Percentiles rank a stretch among this genome's conserved stretches.
Evolutionary conservation across 768 basidiomycete genomes (phyloP).

Genomic region (Suillus subluteus): DNA sequence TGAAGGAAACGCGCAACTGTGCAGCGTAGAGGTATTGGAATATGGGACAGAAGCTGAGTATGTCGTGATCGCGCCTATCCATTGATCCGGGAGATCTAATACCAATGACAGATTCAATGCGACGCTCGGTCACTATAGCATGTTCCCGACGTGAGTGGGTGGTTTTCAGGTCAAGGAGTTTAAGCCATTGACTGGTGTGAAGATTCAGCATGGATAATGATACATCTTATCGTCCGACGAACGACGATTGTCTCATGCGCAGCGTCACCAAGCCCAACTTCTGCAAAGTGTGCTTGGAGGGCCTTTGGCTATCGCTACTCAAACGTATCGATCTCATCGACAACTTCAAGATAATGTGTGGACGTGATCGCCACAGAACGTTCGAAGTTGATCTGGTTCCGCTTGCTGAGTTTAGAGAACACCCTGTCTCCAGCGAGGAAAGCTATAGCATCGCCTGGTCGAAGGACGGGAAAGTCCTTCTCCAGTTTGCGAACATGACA

Average conservation of each 20-base stretch:
- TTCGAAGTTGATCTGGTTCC: constrained; percentile 59
- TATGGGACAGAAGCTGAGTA: constrained; percentile 68
- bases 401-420: constrained; percentile 57
- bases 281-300: constrained; percentile 75
- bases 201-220: constrained; percentile 62
- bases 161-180: background rate
- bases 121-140: constrained; percentile 59
- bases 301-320: constrained; percentile 71
- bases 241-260: constrained; percentile 85
- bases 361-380: constrained; percentile 24
- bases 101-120: constrained; percentile 55
- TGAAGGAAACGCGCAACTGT: constrained; percentile 69
- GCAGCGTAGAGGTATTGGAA: constrained; percentile 75
- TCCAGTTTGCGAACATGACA: constrained; percentile 54
- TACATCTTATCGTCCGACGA: constrained; percentile 80
- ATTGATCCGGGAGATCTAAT: constrained; percentile 4
- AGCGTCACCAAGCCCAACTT: constrained; percentile 69
- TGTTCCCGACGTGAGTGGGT: constrained; percentile 70
- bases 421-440: constrained; percentile 38
- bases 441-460: constrained; percentile 62
- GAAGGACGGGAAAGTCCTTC: constrained; percentile 48
- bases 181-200: background rate
- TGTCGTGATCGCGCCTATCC: constrained; percentile 21
- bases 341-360: constrained; percentile 45
- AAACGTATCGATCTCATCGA: constrained; percentile 66